Conservation (phyloP, 495 filamentous ascomycete genomes). For the Staphylotrichum longicolle region DNA sequence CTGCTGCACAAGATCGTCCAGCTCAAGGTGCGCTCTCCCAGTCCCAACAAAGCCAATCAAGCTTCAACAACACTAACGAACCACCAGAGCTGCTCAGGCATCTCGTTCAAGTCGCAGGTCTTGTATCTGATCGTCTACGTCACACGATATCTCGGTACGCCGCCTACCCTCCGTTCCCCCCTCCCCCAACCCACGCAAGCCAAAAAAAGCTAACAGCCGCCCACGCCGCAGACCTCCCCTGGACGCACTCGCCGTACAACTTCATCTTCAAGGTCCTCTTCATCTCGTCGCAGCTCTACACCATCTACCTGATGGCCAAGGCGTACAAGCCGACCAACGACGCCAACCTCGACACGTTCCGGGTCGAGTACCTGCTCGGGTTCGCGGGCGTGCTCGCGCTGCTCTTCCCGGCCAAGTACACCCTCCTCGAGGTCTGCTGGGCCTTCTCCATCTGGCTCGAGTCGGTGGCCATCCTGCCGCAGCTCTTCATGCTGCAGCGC, state of each 20-base stretch:
- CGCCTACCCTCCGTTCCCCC: background rate
- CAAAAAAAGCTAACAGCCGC: conserved; percentile 6
- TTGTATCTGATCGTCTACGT: conserved; percentile 91
- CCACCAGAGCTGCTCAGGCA: conserved; percentile 85
- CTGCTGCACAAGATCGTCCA: conserved; percentile 93
- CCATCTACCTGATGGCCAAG: conserved; percentile 93
- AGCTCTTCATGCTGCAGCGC: conserved; percentile 95
- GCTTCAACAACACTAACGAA: conserved; percentile 20
- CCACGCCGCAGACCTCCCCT: conserved; percentile 69
- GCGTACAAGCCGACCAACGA: conserved; percentile 96
- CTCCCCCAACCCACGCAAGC: background rate
- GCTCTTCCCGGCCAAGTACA: conserved; percentile 81
- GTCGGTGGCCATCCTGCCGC: conserved; percentile 90
- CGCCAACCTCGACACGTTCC: conserved; percentile 93
- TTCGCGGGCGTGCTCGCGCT: conserved; percentile 74
- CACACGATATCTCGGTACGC: conserved; percentile 81
- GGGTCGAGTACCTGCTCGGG: conserved; percentile 84
- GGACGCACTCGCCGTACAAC: conserved; percentile 83
- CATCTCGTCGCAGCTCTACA: conserved; percentile 83
- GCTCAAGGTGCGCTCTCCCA: conserved; percentile 64
- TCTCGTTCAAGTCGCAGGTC: conserved; percentile 97
- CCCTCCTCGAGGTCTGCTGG: conserved; percentile 77
- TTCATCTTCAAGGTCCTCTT: conserved; percentile 94
- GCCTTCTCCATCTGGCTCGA: conserved; percentile 98
- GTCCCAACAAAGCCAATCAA: background rate